These are phyloP conservation scores for Ophiostoma perfectum DNA, from an alignment of 2,329 filamentous ascomycete species.

Conservation along the genomic window DNA sequence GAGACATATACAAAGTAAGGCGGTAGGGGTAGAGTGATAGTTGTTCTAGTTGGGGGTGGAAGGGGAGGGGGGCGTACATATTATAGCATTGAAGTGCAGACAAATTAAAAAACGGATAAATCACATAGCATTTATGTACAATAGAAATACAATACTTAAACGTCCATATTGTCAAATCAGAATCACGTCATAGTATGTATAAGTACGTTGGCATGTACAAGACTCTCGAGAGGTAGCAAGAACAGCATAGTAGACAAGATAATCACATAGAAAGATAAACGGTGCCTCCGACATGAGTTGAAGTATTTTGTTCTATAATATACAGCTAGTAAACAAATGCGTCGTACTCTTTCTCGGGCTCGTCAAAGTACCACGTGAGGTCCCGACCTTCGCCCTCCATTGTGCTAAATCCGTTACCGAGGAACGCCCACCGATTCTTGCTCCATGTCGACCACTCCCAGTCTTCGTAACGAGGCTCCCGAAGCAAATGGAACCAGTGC, in stretches of 20 bases:
- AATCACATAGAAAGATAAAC: background rate
- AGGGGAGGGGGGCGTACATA: no score
- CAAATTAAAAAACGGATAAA: no score
- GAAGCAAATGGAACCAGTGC: constrained; percentile 25
- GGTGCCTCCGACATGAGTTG: background rate
- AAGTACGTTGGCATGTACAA: no score
- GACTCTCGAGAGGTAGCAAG: no score
- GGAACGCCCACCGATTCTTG: constrained; percentile 41
- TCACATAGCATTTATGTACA: no score
- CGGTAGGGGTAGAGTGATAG: background rate
- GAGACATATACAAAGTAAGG: background rate
- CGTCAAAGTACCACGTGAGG: constrained; percentile 40
- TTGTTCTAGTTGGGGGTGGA: no score
- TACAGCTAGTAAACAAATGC: constrained; percentile 2
- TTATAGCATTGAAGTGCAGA: no score
- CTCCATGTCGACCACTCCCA: constrained; percentile 41
- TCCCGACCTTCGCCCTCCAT: constrained; percentile 40
- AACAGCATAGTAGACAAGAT: background rate
- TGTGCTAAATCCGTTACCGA: constrained; percentile 39
- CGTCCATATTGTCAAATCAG: no score
- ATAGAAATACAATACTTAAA: no score
- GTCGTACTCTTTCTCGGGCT: constrained; percentile 50
- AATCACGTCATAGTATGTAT: no score
- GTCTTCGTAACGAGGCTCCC: constrained; percentile 25
- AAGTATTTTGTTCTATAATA: background rate